Evolutionary conservation across 139 green algal genomes (phyloP).

Genomic region (Chlorella sp.): DNA sequence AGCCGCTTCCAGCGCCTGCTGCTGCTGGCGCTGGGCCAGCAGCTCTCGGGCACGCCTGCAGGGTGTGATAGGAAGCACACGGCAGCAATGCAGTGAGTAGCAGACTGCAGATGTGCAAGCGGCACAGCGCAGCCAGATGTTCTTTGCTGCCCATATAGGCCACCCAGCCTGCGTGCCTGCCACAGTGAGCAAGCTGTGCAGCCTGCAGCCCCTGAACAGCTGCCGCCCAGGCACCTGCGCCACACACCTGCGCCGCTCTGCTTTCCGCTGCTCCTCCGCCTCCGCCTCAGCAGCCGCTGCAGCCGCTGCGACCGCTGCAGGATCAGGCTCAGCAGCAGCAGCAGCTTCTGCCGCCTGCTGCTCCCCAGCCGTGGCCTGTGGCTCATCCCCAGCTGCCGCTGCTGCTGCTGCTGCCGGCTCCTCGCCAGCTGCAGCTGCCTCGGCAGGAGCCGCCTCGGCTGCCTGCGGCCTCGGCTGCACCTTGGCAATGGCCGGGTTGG

Average conservation of each 20-base stretch:
- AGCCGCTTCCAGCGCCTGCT: slow-evolving; percentile 18
- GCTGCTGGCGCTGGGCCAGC: slow-evolving; percentile 37
- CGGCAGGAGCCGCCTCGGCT: neutral
- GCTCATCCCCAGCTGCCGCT: neutral
- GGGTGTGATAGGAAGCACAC: neutral
- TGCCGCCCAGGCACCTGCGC: too few species aligned
- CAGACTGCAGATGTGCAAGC: too few species aligned
- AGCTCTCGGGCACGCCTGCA: slow-evolving; percentile 33
- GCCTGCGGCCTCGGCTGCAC: neutral
- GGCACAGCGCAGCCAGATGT: too few species aligned
- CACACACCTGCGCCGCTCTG: slow-evolving; percentile 37
- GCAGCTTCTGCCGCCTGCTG: neutral
- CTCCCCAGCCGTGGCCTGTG: neutral
- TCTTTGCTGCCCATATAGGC: too few species aligned
- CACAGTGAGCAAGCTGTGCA: too few species aligned
- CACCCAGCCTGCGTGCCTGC: too few species aligned
- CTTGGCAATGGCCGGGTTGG: slow-evolving; percentile 32
- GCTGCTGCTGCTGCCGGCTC: neutral
- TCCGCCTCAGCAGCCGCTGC: neutral
- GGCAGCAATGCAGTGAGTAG: neutral
- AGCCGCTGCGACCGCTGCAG: neutral
- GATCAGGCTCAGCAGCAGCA: neutral
- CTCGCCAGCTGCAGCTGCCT: neutral
- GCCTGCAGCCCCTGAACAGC: too few species aligned
- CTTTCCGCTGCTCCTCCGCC: slow-evolving; percentile 21